Evolutionary conservation across 2,329 filamentous ascomycete genomes (phyloP).

Genomic region (Fusarium sp.): DNA sequence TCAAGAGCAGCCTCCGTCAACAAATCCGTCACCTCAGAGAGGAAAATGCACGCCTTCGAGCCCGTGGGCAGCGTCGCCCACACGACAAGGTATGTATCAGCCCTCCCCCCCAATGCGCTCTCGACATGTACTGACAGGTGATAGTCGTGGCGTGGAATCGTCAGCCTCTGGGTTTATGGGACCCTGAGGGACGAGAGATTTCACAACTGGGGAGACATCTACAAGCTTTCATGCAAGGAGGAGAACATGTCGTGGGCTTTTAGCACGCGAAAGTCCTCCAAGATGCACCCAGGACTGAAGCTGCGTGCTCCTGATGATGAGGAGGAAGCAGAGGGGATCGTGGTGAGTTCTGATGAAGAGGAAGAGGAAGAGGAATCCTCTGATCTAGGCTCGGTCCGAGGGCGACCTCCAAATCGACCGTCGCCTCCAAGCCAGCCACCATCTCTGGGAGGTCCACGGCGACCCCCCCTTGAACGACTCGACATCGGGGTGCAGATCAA

Average conservation of each 20-base stretch:
- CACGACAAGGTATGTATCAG: neutral
- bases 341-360: neutral
- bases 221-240: conserved; percentile 31
- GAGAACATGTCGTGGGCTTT: conserved; percentile 34
- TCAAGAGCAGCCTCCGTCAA: neutral
- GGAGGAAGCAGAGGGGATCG: neutral
- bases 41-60: neutral
- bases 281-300: conserved; percentile 26
- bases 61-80: neutral
- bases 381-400: neutral
- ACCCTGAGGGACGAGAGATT: fast-evolving
- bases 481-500: conserved; percentile 44
- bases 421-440: neutral
- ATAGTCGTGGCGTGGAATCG: conserved; percentile 19
- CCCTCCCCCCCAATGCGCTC: neutral
- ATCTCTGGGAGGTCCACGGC: conserved; percentile 24
- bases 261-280: fast-evolving
- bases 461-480: conserved; percentile 48
- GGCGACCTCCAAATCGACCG: neutral
- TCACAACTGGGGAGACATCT: conserved; percentile 10
- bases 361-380: neutral
- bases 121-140: neutral
- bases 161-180: neutral
- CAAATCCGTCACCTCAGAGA: neutral
- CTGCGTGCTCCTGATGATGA: conserved; percentile 12